Base-by-base conservation (phyloP, 2,329 filamentous ascomycete species). In the Akanthomyces muscarius region DNA sequence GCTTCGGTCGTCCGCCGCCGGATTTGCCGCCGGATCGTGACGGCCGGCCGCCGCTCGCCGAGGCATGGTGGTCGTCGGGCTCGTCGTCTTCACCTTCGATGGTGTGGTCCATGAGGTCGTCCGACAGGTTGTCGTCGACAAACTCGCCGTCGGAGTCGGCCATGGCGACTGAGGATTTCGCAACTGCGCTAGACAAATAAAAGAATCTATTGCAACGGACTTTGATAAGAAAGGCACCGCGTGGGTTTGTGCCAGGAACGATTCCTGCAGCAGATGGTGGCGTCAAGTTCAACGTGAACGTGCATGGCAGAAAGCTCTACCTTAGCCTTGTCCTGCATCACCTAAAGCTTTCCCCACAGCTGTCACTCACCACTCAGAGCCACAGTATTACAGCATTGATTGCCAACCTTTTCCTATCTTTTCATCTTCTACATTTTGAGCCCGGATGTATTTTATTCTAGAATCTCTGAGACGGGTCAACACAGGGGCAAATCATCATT, bases 101-200 rank as follows among this genome's bases (percentile, higher is more conserved):
- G 50, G 76, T 78, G 68, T 82, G 78, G 68, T 80, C 78, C 65
- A 80, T 77, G 65, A 86, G 80, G 66, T 89, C 88, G 69, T 89
- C 87, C 28, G 86, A 89, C 72, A 81, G 79, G 69, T 84, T 83
- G 64, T 86, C 83, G 67, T 74, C 83, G 65, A 89, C 82, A 72
- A 86, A 90, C 68, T 90, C 88, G 74, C 85, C 88, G 71, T 91
- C 89, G 21, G 88, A 90, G 75, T 90, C 88, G 62, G 87, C 86
- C 89, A 91, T 91, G 67, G 65, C 66, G 64, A 55, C 23, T n/a
- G 47, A 4, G n/a, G 38, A 10, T 45, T 18, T 41, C 41, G 11
- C n/a, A 8, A 13, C 7, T 21, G 36, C 53, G 16, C 42, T 21
- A 41, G 10, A 42, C 36, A 41, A 51, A n/a, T 18, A 14, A 21